phyloP scores from a whole-genome alignment of 257 asterid genomes.

The Craterostigma plantagineum region DNA sequence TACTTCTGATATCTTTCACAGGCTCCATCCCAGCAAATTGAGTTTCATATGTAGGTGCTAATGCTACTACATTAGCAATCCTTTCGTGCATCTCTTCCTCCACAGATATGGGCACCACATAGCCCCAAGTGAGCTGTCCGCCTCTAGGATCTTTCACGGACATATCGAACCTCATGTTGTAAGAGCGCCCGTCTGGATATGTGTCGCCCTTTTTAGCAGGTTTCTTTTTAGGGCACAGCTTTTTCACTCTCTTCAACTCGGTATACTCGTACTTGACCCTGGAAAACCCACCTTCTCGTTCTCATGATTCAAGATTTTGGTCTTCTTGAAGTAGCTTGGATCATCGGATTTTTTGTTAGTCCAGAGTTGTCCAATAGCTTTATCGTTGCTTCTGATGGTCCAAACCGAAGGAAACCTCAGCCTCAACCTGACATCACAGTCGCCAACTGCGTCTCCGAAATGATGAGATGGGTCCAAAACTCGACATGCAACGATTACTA shows the following conservation, averaged over 20 bases:
- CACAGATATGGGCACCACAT: conserved; percentile 23
- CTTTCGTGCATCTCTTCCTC: conserved; percentile 15
- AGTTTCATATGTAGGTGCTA: conserved; percentile 3
- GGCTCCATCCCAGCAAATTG: conserved; percentile 1
- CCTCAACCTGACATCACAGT: conserved; percentile 36
- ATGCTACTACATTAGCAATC: background rate
- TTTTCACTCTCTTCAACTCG: conserved; percentile 14
- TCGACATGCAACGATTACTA: conserved; percentile 35
- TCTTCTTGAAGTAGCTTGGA: conserved; percentile 21
- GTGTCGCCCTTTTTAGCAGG: conserved; percentile 8
- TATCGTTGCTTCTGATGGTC: conserved; percentile 19
- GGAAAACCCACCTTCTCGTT: conserved; percentile 2
- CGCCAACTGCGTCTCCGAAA: conserved; percentile 16
- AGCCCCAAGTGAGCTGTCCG: conserved; percentile 22
- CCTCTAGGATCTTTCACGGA: conserved; percentile 13
- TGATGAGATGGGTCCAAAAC: conserved; percentile 12
- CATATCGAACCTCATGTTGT: conserved; percentile 37
- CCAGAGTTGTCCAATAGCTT: conserved; percentile 33
- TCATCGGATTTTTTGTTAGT: conserved; percentile 20
- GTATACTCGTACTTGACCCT: conserved; percentile 38
- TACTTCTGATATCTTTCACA: background rate
- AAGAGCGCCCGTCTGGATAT: conserved; percentile 30
- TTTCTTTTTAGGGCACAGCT: conserved; percentile 12
- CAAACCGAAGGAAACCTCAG: conserved; percentile 27
- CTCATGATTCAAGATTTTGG: conserved; percentile 10